Evolutionary conservation across 1,284 basidiomycete genomes (phyloP).

Genomic region (Ustilago tritici): DNA sequence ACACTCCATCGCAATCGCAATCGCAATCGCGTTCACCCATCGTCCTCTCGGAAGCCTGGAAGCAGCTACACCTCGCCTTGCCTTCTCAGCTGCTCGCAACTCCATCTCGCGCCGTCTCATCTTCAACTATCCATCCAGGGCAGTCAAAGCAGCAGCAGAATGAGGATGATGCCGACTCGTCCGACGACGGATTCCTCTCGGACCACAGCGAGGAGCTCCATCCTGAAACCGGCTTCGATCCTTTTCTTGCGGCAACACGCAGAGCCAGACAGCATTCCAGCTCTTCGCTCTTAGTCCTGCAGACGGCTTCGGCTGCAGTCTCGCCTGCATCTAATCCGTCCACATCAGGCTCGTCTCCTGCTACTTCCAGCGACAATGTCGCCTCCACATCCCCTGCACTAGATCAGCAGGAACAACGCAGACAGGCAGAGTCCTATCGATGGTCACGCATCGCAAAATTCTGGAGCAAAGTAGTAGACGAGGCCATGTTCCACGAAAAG

Average conservation of each 20-base stretch:
- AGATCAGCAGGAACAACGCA: conserved; percentile 6
- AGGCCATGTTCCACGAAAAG: conserved; percentile 29
- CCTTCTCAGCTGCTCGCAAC: conserved; percentile 20
- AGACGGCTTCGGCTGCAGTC: neutral
- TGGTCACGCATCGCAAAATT: conserved; percentile 43
- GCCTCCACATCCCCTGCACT: neutral
- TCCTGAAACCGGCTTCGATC: conserved; percentile 51
- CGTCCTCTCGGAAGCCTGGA: conserved; percentile 44
- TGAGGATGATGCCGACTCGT: conserved; percentile 34
- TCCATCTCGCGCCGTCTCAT: conserved; percentile 5
- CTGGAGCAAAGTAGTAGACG: conserved; percentile 48
- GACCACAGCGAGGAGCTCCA: conserved; percentile 46
- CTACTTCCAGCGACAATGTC: conserved; percentile 26
- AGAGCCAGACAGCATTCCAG: conserved; percentile 33
- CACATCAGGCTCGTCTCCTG: conserved; percentile 23
- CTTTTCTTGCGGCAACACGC: conserved; percentile 41
- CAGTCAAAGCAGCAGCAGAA: neutral
- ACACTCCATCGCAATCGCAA: conserved; percentile 8
- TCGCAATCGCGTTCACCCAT: conserved; percentile 28
- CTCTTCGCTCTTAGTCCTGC: conserved; percentile 20
- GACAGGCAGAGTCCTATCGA: conserved; percentile 23
- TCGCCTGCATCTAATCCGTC: conserved; percentile 12
- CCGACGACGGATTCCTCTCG: conserved; percentile 46
- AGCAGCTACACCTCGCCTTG: conserved; percentile 35
- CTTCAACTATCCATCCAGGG: neutral